Conservation (phyloP, 805 yeast species). For the Barnettozyma sp. region DNA sequence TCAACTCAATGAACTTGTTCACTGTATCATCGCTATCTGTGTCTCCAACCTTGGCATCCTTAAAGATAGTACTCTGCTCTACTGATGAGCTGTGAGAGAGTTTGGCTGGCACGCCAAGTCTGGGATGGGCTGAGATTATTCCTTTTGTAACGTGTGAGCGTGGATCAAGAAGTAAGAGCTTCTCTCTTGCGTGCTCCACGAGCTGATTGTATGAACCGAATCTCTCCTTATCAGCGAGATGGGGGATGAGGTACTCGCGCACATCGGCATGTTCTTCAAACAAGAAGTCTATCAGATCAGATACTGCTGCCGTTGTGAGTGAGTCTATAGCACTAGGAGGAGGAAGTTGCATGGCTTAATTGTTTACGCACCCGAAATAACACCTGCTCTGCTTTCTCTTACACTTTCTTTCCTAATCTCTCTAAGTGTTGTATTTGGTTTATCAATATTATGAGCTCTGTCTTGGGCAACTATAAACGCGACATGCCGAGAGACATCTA, state of each 20-base stretch:
- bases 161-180: constrained; percentile 15
- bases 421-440: too few relatives aligned
- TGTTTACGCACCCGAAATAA: too few relatives aligned
- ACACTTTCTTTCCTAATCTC: too few relatives aligned
- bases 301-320: constrained; percentile 26
- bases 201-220: constrained; percentile 13
- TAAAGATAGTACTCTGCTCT: constrained; percentile 64
- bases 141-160: constrained; percentile 20
- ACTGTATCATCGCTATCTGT: constrained; percentile 40
- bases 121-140: constrained; percentile 87
- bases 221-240: constrained; percentile 5
- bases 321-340: constrained; percentile 19
- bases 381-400: too few relatives aligned
- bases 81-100: constrained; percentile 58
- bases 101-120: constrained; percentile 61
- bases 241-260: constrained; percentile 17
- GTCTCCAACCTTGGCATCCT: constrained; percentile 39
- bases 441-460: too few relatives aligned
- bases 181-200: constrained; percentile 13
- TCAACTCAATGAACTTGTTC: constrained; percentile 42
- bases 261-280: constrained; percentile 22
- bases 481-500: too few relatives aligned
- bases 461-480: too few relatives aligned
- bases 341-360: constrained; percentile 24
- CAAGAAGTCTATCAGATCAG: constrained; percentile 34